Conservation (phyloP, 2,329 filamentous ascomycete genomes). For the Lomentospora prolificans region DNA sequence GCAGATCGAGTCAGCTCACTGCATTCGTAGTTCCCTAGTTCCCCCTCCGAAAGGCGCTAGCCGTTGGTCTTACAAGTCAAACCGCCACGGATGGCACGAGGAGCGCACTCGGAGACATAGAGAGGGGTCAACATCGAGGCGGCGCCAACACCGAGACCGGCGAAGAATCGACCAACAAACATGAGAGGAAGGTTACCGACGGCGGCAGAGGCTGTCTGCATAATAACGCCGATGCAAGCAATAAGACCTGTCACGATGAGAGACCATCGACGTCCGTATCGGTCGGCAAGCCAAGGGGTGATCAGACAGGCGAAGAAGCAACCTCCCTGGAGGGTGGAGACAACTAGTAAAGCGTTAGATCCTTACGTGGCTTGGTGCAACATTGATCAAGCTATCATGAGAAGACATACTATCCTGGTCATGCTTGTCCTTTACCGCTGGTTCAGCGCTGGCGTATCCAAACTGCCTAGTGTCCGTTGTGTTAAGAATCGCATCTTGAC, state of each 20-base stretch:
- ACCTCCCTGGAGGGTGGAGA: constrained; percentile 61
- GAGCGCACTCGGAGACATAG: constrained; percentile 39
- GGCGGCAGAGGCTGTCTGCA: constrained; percentile 49
- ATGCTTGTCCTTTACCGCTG: constrained; percentile 36
- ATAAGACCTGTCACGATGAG: constrained; percentile 48
- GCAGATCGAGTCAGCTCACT: background rate
- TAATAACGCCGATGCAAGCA: constrained; percentile 50
- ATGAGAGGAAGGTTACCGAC: constrained; percentile 48
- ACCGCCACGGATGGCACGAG: constrained; percentile 39
- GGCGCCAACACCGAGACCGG: constrained; percentile 39
- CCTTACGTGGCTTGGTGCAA: no score
- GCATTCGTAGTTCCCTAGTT: no score
- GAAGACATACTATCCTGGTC: constrained; percentile 39
- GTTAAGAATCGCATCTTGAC: background rate
- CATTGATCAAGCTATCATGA: no score
- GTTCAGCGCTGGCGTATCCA: constrained; percentile 20
- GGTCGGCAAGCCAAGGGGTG: constrained; percentile 43
- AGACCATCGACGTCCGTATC: constrained; percentile 42
- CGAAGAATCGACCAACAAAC: constrained; percentile 53
- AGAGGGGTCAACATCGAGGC: constrained; percentile 35
- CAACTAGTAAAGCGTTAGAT: constrained; percentile 33
- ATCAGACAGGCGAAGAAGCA: constrained; percentile 55
- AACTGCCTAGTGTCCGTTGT: constrained; percentile 14
- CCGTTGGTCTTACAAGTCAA: constrained; percentile 34
- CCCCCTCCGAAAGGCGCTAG: no score